Conservation (phyloP, 768 basidiomycete species). For the Exidia glandulosa region DNA sequence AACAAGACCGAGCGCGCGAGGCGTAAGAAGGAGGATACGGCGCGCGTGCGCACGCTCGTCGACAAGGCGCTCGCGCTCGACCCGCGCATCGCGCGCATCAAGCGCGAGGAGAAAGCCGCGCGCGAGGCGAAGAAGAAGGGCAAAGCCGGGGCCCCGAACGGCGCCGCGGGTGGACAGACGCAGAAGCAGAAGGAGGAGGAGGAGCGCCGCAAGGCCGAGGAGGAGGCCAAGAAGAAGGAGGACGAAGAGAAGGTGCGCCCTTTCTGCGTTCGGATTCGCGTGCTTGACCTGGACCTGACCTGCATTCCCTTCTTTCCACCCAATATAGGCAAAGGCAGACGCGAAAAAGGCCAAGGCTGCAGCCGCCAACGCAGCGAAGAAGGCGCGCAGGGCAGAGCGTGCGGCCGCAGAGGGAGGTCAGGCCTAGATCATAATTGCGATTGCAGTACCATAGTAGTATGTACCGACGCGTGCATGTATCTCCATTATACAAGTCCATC, state of each 20-base stretch:
- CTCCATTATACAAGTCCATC: neutral
- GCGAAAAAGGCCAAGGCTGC: conserved; percentile 79
- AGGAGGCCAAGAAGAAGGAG: conserved; percentile 51
- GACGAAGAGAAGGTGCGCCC: conserved; percentile 45
- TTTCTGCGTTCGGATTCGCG: neutral
- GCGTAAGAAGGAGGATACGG: conserved; percentile 94
- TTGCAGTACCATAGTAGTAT: neutral
- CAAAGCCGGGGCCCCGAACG: conserved; percentile 25
- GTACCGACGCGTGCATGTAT: neutral
- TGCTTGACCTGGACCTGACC: neutral
- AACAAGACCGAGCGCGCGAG: conserved; percentile 95
- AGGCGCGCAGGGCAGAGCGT: conserved; percentile 61
- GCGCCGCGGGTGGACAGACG: conserved; percentile 33
- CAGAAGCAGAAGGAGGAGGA: conserved; percentile 41
- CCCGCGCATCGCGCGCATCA: conserved; percentile 95
- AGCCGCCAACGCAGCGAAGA: conserved; percentile 84
- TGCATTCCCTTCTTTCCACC: neutral
- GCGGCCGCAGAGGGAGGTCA: conserved; percentile 12
- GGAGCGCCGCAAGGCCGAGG: conserved; percentile 55
- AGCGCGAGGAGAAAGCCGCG: conserved; percentile 90
- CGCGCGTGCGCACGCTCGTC: conserved; percentile 76
- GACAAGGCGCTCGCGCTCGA: conserved; percentile 76
- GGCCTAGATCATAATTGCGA: neutral
- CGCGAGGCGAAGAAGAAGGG: conserved; percentile 81
- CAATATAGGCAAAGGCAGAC: conserved; percentile 49